Evolutionary conservation across 305 asterid species (phyloP).

Genomic region (Solanum hybrid): DNA sequence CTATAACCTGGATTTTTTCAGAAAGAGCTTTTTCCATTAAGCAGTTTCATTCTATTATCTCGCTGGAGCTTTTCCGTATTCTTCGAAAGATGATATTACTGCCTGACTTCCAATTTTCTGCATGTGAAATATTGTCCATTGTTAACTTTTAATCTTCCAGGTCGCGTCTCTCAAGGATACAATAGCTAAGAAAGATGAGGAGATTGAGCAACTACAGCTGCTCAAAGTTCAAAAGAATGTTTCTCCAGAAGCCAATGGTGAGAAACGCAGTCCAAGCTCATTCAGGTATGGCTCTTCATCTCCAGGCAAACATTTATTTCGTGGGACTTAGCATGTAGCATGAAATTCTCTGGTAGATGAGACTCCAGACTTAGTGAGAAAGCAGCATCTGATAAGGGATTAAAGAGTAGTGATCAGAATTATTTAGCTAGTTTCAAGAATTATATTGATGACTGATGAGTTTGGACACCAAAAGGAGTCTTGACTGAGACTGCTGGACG

Average conservation of each 20-base stretch:
- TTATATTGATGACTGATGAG: neutral
- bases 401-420: slow-evolving; percentile 24
- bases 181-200: slow-evolving; percentile 63
- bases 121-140: neutral
- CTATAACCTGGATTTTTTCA: neutral
- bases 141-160: slow-evolving; percentile 19
- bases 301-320: slow-evolving; percentile 7
- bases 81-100: neutral
- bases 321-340: slow-evolving; percentile 11
- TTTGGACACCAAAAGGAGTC: neutral
- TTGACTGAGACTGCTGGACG: neutral
- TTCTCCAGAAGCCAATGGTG: slow-evolving; percentile 18
- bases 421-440: slow-evolving; percentile 10
- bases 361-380: slow-evolving; percentile 7
- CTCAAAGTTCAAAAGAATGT: slow-evolving; percentile 37
- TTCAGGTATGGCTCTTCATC: slow-evolving; percentile 39
- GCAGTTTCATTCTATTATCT: neutral
- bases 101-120: neutral
- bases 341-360: slow-evolving; percentile 12
- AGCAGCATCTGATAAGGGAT: slow-evolving; percentile 18
- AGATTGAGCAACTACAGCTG: slow-evolving; percentile 51
- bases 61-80: neutral
- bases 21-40: neutral
- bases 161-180: slow-evolving; percentile 61
- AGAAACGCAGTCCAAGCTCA: slow-evolving; percentile 26